Evolutionary conservation across 495 filamentous ascomycete genomes (phyloP).

Genomic region (Hypoxylon perforatum): DNA sequence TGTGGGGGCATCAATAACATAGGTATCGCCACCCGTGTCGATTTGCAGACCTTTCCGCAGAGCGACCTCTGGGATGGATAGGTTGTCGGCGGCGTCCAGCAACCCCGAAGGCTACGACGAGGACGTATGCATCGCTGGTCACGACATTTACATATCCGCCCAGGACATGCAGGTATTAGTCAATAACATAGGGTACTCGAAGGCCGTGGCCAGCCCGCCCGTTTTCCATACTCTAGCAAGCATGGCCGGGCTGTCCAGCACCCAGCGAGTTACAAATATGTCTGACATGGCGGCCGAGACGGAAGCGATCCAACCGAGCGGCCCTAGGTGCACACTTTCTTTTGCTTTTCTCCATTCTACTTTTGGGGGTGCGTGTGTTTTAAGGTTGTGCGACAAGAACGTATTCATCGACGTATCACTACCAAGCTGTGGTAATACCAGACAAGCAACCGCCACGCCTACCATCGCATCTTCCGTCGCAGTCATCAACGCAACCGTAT

Average conservation of each 20-base stretch:
- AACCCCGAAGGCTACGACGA: conserved; percentile 30
- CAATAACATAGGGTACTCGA: conserved; percentile 24
- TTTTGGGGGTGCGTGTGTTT: neutral
- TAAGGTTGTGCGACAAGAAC: no score
- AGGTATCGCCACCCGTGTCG: conserved; percentile 44
- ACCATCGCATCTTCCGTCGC: conserved; percentile 16
- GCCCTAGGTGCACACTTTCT: neutral
- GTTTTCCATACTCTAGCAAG: neutral
- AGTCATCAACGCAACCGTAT: conserved; percentile 33
- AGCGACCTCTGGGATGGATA: conserved; percentile 57
- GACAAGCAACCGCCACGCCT: conserved; percentile 10
- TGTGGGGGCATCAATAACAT: neutral
- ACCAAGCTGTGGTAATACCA: no score
- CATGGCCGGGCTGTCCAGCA: conserved; percentile 4
- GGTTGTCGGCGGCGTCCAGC: conserved; percentile 24
- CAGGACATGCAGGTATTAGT: conserved; percentile 8
- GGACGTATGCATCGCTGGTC: conserved; percentile 21
- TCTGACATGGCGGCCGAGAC: conserved; percentile 8
- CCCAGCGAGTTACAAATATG: neutral
- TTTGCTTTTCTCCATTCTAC: neutral
- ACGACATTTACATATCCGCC: conserved; percentile 2
- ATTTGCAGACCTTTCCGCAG: conserved; percentile 58
- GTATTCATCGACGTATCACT: no score
- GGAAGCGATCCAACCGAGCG: conserved; percentile 2
- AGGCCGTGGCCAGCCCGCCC: conserved; percentile 13